Conservation (phyloP, 1,139 yeast species). For the Suhomyces bolitotheri region DNA sequence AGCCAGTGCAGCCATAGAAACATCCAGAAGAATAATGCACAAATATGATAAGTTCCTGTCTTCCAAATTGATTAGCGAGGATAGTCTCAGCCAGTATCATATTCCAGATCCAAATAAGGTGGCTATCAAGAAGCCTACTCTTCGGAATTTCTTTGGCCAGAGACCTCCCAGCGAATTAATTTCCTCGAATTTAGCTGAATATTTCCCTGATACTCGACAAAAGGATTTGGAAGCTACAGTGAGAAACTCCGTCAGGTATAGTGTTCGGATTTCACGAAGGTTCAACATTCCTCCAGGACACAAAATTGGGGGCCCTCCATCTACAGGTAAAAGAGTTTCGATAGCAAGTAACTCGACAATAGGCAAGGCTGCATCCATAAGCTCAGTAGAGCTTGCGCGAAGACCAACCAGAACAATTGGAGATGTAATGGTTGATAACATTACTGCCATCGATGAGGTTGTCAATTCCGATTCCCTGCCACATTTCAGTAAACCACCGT, state of each 20-base stretch:
- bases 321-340: constrained; percentile 26
- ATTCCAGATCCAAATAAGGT: constrained; percentile 24
- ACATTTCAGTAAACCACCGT: constrained; percentile 19
- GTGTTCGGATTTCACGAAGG: constrained; percentile 57
- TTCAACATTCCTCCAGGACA: constrained; percentile 27
- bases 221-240: constrained; percentile 76
- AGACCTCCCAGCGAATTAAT: constrained; percentile 93
- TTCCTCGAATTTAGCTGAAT: constrained; percentile 85
- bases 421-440: constrained; percentile 61
- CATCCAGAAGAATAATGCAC: constrained; percentile 49
- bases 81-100: constrained; percentile 26
- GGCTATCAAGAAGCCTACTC: constrained; percentile 20
- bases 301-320: constrained; percentile 23
- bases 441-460: constrained; percentile 61
- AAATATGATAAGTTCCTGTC: constrained; percentile 33
- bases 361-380: constrained; percentile 23
- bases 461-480: constrained; percentile 23
- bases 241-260: constrained; percentile 77
- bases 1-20: constrained; percentile 63
- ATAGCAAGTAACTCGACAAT: constrained; percentile 26
- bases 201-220: constrained; percentile 83
- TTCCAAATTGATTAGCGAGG: constrained; percentile 17
- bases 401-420: constrained; percentile 53
- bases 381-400: constrained; percentile 22
- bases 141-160: constrained; percentile 73